Base-by-base conservation (phyloP, 2,329 filamentous ascomycete species). In the Aspergillus sp. region DNA sequence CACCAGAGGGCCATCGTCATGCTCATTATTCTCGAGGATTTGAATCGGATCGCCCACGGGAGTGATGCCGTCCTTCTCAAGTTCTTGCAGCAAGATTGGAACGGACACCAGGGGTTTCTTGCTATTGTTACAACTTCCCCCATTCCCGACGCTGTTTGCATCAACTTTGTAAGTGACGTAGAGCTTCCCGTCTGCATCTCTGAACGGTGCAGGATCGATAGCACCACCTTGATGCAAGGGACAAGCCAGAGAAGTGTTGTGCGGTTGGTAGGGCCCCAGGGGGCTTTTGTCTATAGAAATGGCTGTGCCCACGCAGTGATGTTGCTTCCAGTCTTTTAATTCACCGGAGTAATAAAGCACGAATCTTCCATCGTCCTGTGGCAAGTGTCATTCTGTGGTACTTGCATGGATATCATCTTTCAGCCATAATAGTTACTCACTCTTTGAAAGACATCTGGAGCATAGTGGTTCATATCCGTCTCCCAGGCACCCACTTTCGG, bases 101-200 rank as follows among this genome's bases (percentile, higher is more conserved):
- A 63, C 64, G 0, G 61, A 42, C 0, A 57, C 48, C 4, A 62
- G 52, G 4, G 65, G 65, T 5, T 51, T 50, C 5, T 59, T 59
- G 55, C 71, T 74, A 45, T 72, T 68, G 35, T 62, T 61, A 55
- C 73, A 75, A 35, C 59, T 57, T 3, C 73, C 73, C 29, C 70
- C 70, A 48, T 64, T 57, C 4, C 69, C 69, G 34, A 76, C 63
- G 45, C 69, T 70, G 61, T 83, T 83, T 27, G 79, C 80, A 57
- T 85, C 81, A 33, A 81, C 69, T 61, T 85, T 85, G 67, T 83
- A 85, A 12, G 77, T 64, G 19, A 84, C 68, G 57, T 82, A 85
- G 5, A 74, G 68, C 32, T 62, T 72, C 28, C 76, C 76, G 38
- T 73, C 70, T 1, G 30, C 38, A 55, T 84, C 80, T n/a, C 63